Percentiles rank a stretch among this genome's conserved stretches.
Evolutionary conservation across 306 rosid species (phyloP).

Genomic region (Arachis stenosperma): DNA sequence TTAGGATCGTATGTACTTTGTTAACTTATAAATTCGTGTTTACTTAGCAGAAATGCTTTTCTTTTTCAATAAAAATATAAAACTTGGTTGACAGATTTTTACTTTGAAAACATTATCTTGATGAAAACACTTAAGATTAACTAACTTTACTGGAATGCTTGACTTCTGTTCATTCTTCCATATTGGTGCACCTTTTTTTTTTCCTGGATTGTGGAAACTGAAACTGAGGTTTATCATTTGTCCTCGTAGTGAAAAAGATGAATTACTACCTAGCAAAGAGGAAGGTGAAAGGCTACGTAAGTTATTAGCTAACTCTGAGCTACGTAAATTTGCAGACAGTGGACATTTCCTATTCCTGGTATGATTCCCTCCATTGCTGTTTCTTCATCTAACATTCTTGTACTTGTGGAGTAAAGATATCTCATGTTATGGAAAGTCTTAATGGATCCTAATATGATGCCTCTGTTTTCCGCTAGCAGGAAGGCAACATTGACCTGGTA

Average conservation of each 20-base stretch:
- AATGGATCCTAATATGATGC: slow-evolving; percentile 4
- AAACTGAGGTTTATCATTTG: slow-evolving; percentile 42
- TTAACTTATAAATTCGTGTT: background rate
- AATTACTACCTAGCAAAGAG: slow-evolving; percentile 65
- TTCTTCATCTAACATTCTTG: slow-evolving; percentile 5
- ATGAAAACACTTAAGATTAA: background rate
- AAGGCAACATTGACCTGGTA: slow-evolving; percentile 66
- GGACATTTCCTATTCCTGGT: slow-evolving; percentile 92
- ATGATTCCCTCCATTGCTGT: slow-evolving; percentile 39
- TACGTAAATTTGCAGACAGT: slow-evolving; percentile 62
- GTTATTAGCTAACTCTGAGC: slow-evolving; percentile 55
- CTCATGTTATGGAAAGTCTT: slow-evolving; percentile 24
- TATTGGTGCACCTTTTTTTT: background rate
- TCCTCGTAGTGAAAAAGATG: slow-evolving; percentile 71
- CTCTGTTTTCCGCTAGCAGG: slow-evolving; percentile 55
- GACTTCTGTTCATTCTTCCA: background rate
- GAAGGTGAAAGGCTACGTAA: slow-evolving; percentile 66
- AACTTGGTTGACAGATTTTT: slow-evolving; percentile 17
- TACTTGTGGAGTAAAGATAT: slow-evolving; percentile 14
- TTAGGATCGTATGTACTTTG: slow-evolving; percentile 3
- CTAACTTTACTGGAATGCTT: slow-evolving; percentile 19
- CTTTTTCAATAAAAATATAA: background rate
- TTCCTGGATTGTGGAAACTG: slow-evolving; percentile 11
- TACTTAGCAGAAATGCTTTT: background rate
- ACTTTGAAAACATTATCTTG: slow-evolving; percentile 4